These are phyloP conservation scores for Picochlorum sp. DNA, from an alignment of 139 green algal genomes.

Conservation along the genomic window DNA sequence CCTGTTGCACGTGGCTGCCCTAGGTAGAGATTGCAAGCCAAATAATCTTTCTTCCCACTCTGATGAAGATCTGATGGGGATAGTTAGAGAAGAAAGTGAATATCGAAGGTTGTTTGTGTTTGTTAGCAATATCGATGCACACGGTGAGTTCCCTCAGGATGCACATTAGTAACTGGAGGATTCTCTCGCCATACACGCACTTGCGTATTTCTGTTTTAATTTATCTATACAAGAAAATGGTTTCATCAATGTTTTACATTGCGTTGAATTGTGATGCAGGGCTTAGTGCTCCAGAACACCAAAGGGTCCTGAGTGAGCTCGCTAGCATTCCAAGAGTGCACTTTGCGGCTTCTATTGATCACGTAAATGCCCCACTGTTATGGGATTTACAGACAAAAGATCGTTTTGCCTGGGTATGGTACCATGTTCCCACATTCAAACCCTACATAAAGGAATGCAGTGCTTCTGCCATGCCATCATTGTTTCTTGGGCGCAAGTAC, in stretches of 20 bases:
- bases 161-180: too few relatives aligned
- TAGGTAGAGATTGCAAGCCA: not conserved
- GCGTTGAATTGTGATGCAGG: too few relatives aligned
- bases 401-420: slow-evolving; percentile 56
- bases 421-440: slow-evolving; percentile 56
- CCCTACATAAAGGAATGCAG: slow-evolving; percentile 44
- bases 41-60: not conserved
- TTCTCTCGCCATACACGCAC: too few relatives aligned
- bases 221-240: too few relatives aligned
- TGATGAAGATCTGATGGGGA: slow-evolving; percentile 15
- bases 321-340: slow-evolving; percentile 44
- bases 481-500: slow-evolving; percentile 25
- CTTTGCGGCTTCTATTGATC: slow-evolving; percentile 68
- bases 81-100: slow-evolving; percentile 7
- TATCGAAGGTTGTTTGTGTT: slow-evolving; percentile 46
- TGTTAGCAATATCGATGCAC: slow-evolving; percentile 78
- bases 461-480: slow-evolving; percentile 18
- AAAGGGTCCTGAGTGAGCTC: slow-evolving; percentile 56
- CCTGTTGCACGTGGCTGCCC: slow-evolving; percentile 8
- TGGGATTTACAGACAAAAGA: slow-evolving; percentile 54
- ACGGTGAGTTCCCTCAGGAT: too few relatives aligned
- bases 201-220: too few relatives aligned
- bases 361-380: slow-evolving; percentile 66
- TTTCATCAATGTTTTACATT: not conserved
- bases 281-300: slow-evolving; percentile 34